Base-by-base conservation (phyloP, 2,329 filamentous ascomycete genomes). In the Neonectria hederae region DNA sequence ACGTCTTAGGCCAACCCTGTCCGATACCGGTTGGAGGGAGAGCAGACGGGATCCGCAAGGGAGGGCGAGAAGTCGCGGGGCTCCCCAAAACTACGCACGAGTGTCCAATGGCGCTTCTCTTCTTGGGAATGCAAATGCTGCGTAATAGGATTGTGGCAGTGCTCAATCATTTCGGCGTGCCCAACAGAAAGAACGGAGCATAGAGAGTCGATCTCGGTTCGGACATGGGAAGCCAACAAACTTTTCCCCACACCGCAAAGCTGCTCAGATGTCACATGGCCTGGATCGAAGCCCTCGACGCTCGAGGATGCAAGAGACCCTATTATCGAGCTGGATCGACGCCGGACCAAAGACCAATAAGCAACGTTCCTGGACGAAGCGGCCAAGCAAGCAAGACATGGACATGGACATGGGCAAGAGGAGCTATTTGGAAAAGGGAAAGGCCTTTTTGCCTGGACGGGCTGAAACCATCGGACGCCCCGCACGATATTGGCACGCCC, bases 401-500 rank as follows among this genome's bases (percentile, higher is more conserved):
- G 65, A 56, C 56, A 61, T 52, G 57, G 65, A 62, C 67, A 72
- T 67, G 70, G 69, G 69, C 68, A 66, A 40, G 70, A 65, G 69
- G 65, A 66, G 51, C 22, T 62, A 58, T 54, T 51, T 66, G 58
- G 59, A 60, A 65, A 62, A 40, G 63, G 49, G 59, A 57, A 65
- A 45, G 51, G 59, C 40, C 53, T 63, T 67, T 65, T 54, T 59
- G 54, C 63, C 63, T 48, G 54, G 63, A 45, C 48, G 59, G 65
- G 62, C 65, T 67, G 65, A 65, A 65, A 65, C 54, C 48, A 40
- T 24, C n/a, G 21, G 49, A 66, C 52, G 63, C 71, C 71, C 71
- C 69, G 58, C 69, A 64, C 58, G 62, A 60, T 69, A 71, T 54
- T 63, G 68, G 62, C 69, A 72, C 70, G 59, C 69, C 66, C 46